phyloP scores from a whole-genome alignment of 345 rosid genomes.

The Corchorus capsularis region DNA sequence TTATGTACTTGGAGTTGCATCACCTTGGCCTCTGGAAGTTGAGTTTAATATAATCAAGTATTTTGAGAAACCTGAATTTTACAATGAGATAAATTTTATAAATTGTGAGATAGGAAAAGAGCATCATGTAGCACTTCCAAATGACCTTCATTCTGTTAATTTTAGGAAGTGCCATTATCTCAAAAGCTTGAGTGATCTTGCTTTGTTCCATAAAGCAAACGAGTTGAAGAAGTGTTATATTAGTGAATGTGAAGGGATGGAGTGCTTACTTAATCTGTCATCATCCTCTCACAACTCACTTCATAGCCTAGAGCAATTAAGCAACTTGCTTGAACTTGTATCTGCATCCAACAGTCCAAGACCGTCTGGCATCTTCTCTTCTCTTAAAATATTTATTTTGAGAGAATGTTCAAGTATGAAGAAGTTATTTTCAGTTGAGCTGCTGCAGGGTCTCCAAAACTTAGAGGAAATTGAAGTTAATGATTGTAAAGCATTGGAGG shows the following conservation, averaged over 20 bases:
- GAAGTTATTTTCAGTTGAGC: slow-evolving; percentile 2
- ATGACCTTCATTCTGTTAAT: background rate
- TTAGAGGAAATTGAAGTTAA: slow-evolving; percentile 1
- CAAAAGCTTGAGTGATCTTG: background rate
- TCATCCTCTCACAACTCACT: too few species aligned
- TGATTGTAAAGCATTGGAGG: background rate
- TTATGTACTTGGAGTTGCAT: background rate
- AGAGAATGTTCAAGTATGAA: background rate
- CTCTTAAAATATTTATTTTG: background rate
- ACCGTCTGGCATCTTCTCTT: background rate
- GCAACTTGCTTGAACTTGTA: slow-evolving; percentile 3
- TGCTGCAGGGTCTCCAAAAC: slow-evolving; percentile 8
- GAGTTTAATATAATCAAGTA: background rate
- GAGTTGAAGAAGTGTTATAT: background rate
- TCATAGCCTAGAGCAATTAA: background rate
- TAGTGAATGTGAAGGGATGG: background rate
- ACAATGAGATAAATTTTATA: background rate
- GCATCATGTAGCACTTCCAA: background rate
- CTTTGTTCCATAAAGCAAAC: background rate
- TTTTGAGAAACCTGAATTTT: background rate
- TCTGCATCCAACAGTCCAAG: background rate
- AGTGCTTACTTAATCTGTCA: background rate
- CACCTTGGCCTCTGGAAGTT: background rate
- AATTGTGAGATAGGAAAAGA: background rate
- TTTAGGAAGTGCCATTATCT: background rate